Percentiles rank a stretch among this genome's conserved stretches.
Evolutionary conservation across 176 grass and related monocot species (phyloP).

Genomic region (Carex parvula): DNA sequence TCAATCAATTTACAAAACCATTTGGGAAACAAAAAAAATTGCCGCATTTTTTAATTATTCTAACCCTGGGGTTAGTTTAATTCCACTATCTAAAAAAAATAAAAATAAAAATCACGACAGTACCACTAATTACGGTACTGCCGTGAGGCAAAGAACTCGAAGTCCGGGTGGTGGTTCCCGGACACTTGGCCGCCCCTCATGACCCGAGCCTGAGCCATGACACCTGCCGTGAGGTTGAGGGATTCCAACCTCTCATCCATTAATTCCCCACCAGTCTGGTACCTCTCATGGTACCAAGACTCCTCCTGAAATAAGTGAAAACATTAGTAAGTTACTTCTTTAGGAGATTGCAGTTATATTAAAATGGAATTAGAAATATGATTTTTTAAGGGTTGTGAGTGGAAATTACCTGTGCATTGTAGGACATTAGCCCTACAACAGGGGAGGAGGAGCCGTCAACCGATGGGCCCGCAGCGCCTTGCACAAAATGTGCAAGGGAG

Average conservation of each 20-base stretch:
- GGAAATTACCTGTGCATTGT: slow-evolving; percentile 69
- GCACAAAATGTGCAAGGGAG: slow-evolving; percentile 61
- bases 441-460: slow-evolving; percentile 28
- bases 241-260: slow-evolving; percentile 46
- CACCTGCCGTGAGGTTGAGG: slow-evolving; percentile 38
- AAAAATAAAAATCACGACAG: not conserved
- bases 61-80: not conserved
- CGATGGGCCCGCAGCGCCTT: slow-evolving; percentile 2
- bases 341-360: not conserved
- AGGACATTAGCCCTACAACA: slow-evolving; percentile 62
- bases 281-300: slow-evolving; percentile 52
- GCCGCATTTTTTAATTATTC: not conserved
- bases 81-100: not conserved
- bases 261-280: not conserved
- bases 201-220: slow-evolving; percentile 51
- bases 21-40: not conserved
- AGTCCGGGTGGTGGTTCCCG: slow-evolving; percentile 57
- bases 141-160: slow-evolving; percentile 68
- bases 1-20: slow-evolving; percentile 4
- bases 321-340: not conserved
- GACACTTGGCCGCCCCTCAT: slow-evolving; percentile 20
- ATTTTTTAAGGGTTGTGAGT: not conserved
- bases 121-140: slow-evolving; percentile 9
- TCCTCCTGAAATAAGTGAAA: slow-evolving; percentile 47
- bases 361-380: not conserved